Evolutionary conservation across 225 moss, liverwort and hornwort genomes (phyloP), one percentile per base, ranked within the genome.

Genomic region (Pseudisothecium myosuroides): DNA sequence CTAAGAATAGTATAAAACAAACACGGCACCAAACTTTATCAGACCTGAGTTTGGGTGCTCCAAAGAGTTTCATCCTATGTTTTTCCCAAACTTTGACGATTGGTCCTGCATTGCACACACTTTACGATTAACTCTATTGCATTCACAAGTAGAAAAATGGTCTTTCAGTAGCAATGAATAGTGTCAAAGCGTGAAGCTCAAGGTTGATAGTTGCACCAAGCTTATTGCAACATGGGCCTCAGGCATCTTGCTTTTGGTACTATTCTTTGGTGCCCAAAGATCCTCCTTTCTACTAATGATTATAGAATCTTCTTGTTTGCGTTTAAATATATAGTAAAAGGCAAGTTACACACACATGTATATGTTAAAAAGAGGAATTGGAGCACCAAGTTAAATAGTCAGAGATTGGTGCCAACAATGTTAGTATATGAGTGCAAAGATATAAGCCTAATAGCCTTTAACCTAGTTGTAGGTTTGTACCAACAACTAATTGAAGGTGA

Each of bases 171-270:
- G 18, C 2, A 49, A 20, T 17, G 7, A 75, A 32, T 32, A 75
- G 32, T 32, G 2, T 4, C 8, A 20, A 47, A 32, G 32, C 0
- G 2, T 3, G 4, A 11, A 9, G 4, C 20, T 15, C 16, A 49
- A 49, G 5, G 49, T 5, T 12, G 2, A 49, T 4, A 32, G 19
- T 18, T 1, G 31, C 6, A 11, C 17, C 49, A 74, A 29, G 2
- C 11, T 17, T n/a, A n/a, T n/a, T n/a, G n/a, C 11, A 17, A 47
- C 11, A 18, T 1, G 1, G 20, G 3, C 32, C 50, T 27, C 43
- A 7, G 6, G 10, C 27, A 13, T 21, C 9, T 39, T 26, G 9
- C 16, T 43, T 43, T 76, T 76, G 12, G 2, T 11, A 34, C 2
- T 76, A 34, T 76, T 50, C 0, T 18, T 49, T 49, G 6, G 32